These are phyloP conservation scores for Salix udensis DNA, from an alignment of 345 rosid genomes.

Conservation along the genomic window DNA sequence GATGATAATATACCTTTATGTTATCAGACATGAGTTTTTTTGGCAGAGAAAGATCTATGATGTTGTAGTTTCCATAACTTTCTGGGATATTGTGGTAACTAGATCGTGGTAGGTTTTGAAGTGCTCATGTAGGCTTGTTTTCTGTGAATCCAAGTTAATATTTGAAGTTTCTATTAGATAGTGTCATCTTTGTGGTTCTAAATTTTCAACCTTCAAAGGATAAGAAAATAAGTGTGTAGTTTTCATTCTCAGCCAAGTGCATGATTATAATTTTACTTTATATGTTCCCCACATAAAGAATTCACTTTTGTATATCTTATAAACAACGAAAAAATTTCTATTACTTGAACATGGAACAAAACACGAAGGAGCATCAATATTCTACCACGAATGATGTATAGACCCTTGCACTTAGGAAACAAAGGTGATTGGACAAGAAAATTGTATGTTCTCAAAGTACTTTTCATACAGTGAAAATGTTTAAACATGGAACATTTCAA, in stretches of 20 bases:
- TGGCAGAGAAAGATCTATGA: neutral
- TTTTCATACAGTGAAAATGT: too few relatives aligned
- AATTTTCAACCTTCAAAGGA: neutral
- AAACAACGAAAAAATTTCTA: too few relatives aligned
- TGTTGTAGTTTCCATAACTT: neutral
- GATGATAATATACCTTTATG: neutral
- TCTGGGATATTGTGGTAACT: neutral
- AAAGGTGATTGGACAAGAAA: too few relatives aligned
- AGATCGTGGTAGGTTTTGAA: neutral
- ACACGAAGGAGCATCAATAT: too few relatives aligned
- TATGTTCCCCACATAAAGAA: too few relatives aligned
- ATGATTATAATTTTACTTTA: neutral
- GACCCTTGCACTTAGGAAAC: too few relatives aligned
- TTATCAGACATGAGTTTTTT: neutral
- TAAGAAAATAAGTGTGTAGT: neutral
- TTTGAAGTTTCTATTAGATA: neutral
- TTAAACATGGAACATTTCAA: too few relatives aligned
- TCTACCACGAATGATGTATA: too few relatives aligned
- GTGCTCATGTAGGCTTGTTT: neutral
- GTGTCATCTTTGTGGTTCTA: neutral
- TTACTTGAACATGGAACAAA: too few relatives aligned
- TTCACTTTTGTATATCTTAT: too few relatives aligned
- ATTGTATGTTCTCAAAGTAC: too few relatives aligned
- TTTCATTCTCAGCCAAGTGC: neutral
- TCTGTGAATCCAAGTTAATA: neutral